A percentile compares a stretch with the other conserved stretches of the same genome.
These are phyloP conservation scores for Combretum micranthum DNA, from an alignment of 345 rosid genomes.

Conservation along the genomic window DNA sequence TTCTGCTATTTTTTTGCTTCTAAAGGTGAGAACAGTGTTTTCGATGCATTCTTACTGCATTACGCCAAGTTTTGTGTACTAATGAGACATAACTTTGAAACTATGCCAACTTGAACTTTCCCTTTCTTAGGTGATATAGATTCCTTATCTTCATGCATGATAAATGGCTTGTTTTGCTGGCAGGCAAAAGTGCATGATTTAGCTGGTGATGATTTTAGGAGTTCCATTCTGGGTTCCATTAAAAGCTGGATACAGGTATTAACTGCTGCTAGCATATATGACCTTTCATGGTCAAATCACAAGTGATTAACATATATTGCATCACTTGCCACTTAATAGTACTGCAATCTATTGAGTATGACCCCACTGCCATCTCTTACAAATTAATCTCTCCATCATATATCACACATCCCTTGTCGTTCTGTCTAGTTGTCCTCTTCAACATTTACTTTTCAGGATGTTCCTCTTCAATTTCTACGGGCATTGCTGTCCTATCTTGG, in stretches of 20 bases:
- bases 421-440: too few species aligned
- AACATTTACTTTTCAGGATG: slow-evolving; percentile 44
- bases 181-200: slow-evolving; percentile 83
- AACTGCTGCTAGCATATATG: too few species aligned
- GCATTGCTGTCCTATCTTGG: slow-evolving; percentile 90
- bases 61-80: too few species aligned
- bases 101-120: too few species aligned
- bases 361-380: too few species aligned
- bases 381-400: too few species aligned
- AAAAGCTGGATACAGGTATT: slow-evolving; percentile 90
- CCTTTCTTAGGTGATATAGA: too few species aligned
- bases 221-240: slow-evolving; percentile 65
- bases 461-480: slow-evolving; percentile 78
- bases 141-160: not conserved
- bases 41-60: not conserved
- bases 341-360: not conserved
- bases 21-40: slow-evolving; percentile 50
- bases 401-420: too few species aligned
- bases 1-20: slow-evolving; percentile 75
- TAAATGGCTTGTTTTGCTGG: slow-evolving; percentile 20
- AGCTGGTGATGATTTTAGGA: slow-evolving; percentile 87
- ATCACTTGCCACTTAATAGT: not conserved
- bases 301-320: not conserved
- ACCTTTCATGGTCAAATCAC: not conserved
- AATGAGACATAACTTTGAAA: too few species aligned